Conservation (phyloP, 257 asterid species). For the Rhazya stricta region DNA sequence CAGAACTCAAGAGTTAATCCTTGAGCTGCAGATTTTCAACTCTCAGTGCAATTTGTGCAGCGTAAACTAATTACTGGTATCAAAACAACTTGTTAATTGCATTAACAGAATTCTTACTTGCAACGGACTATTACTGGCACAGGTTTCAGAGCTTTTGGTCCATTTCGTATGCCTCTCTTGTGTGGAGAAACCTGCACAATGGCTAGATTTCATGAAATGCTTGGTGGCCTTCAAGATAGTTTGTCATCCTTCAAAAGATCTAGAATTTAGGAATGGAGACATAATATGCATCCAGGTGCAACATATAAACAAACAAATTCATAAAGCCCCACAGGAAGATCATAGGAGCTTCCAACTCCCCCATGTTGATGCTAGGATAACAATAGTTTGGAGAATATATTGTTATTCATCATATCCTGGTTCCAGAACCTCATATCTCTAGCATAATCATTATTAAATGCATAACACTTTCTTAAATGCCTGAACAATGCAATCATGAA, state of each 20-base stretch:
- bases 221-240: neutral
- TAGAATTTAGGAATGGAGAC: neutral
- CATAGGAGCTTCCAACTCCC: neutral
- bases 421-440: neutral
- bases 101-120: constrained; percentile 55
- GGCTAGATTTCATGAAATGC: neutral
- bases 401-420: neutral
- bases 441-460: neutral
- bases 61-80: no score
- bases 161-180: constrained; percentile 90
- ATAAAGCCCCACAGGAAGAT: neutral
- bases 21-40: neutral
- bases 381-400: neutral
- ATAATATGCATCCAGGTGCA: neutral
- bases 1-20: neutral
- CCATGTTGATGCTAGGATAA: neutral
- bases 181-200: constrained; percentile 66
- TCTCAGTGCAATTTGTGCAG: neutral
- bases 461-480: neutral
- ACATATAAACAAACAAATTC: neutral
- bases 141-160: constrained; percentile 98
- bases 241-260: neutral
- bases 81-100: neutral
- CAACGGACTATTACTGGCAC: constrained; percentile 88
- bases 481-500: neutral